phyloP scores from a whole-genome alignment of 1,284 basidiomycete genomes.

The Ustilago xerochloae region DNA sequence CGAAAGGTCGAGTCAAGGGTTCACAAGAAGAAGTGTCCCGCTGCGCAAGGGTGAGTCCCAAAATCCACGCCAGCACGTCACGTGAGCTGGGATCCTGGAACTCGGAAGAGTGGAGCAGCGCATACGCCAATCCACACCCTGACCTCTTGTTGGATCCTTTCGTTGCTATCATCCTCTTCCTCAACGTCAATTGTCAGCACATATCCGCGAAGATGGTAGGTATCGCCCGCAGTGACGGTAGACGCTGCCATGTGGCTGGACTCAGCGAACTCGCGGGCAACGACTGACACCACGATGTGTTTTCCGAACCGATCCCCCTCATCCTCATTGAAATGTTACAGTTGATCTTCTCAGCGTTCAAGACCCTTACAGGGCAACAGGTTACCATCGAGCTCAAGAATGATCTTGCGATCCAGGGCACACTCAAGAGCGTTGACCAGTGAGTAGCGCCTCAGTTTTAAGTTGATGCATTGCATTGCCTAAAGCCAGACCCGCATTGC shows the following conservation, averaged over 20 bases:
- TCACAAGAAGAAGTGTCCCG: constrained; percentile 16
- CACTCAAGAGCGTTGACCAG: constrained; percentile 98
- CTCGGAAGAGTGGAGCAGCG: constrained; percentile 29
- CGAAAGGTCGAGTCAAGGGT: constrained; percentile 12
- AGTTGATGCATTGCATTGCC: too few relatives aligned
- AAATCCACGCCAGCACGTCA: constrained; percentile 14
- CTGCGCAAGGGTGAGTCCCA: constrained; percentile 9
- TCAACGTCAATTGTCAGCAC: not conserved
- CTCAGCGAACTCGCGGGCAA: not conserved
- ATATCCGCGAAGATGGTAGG: constrained; percentile 27
- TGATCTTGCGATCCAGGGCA: constrained; percentile 95
- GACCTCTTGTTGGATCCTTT: not conserved
- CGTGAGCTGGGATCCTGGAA: constrained; percentile 14
- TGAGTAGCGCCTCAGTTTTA: constrained; percentile 12
- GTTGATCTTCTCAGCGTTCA: constrained; percentile 98
- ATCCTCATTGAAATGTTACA: constrained; percentile 64
- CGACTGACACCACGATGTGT: not conserved
- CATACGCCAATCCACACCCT: constrained; percentile 10
- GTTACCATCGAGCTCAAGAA: constrained; percentile 97
- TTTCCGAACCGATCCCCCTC: not conserved
- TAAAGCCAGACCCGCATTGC: too few relatives aligned
- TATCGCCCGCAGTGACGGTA: not conserved
- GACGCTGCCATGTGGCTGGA: too few relatives aligned
- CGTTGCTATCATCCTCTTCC: not conserved
- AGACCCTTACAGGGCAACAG: constrained; percentile 95